Evolutionary conservation across 148 eudicot species (phyloP), one percentile per base, ranked within the genome.

Genomic region (Hydrangea macrophylla): DNA sequence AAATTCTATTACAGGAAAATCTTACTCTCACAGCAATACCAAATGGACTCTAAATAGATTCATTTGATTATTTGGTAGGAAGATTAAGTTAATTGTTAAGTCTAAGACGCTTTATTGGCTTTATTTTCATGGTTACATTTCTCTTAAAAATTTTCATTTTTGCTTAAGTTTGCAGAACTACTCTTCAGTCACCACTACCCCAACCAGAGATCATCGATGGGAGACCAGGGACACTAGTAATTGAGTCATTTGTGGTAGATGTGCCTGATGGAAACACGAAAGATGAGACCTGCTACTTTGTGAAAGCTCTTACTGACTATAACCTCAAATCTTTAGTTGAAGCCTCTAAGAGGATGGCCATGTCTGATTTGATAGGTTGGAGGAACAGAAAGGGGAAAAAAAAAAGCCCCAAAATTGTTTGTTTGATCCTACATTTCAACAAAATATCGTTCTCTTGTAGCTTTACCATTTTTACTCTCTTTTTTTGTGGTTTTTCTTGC

Each of bases 171-270:
- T 82, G 79, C 82, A 88, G 94, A 88, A 88, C 70, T 88, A 88
- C 75, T 84, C 90, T 25, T 88, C 94, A 22, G 69, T 80, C 45
- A 72, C 86, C 66, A 82, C 94, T 17, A 88, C 84, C n/a, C 64
- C 90, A 88, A 55, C 88, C 94, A 6, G 88, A 88, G 73, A 72
- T 75, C 40, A 70, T 82, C 26, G 82, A 88, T 44, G 90, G 86
- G 42, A 78, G 70, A 71, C 72, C 58, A 24, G 88, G 90, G 27
- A 88, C 94, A 6, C n/a, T 81, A 37, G 94, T 88, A 23, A 79
- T 86, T 3, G 94, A 88, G 70, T 86, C 94, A 54, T 88, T 84
- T 64, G 84, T 86, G 17, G 94, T 88, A 22, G 94, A 88, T 54
- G 88, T 88, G 39, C 90, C 90, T 1, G 76, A 86, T 20, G 88